Evolutionary conservation across 139 green algal genomes (phyloP).

Genomic region (Desmodesmus armatus): DNA sequence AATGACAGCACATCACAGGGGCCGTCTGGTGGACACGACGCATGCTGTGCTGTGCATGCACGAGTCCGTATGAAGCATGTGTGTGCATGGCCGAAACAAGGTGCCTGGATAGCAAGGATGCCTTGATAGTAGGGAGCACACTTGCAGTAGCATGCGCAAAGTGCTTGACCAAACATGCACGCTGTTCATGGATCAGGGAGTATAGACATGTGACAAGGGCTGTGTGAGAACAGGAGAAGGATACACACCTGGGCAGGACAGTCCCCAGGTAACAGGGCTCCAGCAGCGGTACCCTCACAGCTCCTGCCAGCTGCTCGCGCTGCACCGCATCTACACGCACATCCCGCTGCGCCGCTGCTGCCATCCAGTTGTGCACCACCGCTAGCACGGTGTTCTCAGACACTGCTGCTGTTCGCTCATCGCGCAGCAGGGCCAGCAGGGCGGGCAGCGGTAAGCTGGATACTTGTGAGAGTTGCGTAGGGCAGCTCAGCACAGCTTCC

Average conservation of each 20-base stretch:
- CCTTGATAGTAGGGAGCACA: too few species aligned
- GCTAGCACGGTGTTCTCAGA: slow-evolving; percentile 42
- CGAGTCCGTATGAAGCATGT: too few species aligned
- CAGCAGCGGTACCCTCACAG: slow-evolving; percentile 30
- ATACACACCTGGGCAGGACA: slow-evolving; percentile 34
- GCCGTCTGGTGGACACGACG: too few species aligned
- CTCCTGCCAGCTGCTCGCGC: slow-evolving; percentile 22
- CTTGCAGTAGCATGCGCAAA: too few species aligned
- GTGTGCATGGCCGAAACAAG: too few species aligned
- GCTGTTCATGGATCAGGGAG: too few species aligned
- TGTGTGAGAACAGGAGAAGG: too few species aligned
- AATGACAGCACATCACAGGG: too few species aligned
- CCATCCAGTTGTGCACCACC: slow-evolving; percentile 34
- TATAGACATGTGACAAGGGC: too few species aligned
- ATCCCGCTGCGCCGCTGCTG: slow-evolving; percentile 14
- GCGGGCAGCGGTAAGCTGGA: slow-evolving; percentile 5
- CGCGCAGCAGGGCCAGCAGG: neutral
- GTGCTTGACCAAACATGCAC: too few species aligned
- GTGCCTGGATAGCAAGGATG: too few species aligned
- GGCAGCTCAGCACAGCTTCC: neutral
- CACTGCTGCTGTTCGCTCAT: slow-evolving; percentile 18
- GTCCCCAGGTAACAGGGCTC: slow-evolving; percentile 29
- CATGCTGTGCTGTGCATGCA: too few species aligned
- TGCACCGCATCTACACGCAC: neutral
- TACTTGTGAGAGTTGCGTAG: neutral